A percentile compares a stretch with the other conserved stretches of the same genome.
These are phyloP conservation scores for Eimeria tenella DNA, from an alignment of 169 alveolate genomes.

Conservation along the genomic window DNA sequence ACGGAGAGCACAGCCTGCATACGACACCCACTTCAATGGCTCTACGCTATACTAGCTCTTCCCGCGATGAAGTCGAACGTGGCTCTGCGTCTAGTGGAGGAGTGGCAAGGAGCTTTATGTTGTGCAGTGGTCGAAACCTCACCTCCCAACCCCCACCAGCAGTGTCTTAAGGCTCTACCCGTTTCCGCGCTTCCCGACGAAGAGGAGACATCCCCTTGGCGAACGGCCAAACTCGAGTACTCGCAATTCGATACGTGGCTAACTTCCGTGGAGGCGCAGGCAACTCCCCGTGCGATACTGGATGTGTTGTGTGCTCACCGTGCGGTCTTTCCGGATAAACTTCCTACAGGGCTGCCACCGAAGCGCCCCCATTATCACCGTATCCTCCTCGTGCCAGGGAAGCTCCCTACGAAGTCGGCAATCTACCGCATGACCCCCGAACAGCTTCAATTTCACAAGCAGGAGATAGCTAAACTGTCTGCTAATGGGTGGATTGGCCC, in stretches of 20 bases:
- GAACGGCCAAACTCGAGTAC: slow-evolving; percentile 6
- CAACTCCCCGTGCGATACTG: neutral
- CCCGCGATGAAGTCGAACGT: too few species aligned
- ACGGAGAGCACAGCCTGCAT: too few species aligned
- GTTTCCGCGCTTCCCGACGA: too few species aligned
- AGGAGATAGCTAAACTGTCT: slow-evolving; percentile 6
- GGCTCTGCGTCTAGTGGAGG: too few species aligned
- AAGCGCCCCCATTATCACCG: slow-evolving; percentile 19
- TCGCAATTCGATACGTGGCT: neutral
- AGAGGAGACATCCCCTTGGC: slow-evolving; percentile 3
- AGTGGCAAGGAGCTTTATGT: too few species aligned
- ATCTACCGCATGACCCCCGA: slow-evolving; percentile 9
- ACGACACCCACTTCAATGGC: too few species aligned
- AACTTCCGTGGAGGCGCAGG: neutral
- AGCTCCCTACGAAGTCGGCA: slow-evolving; percentile 3
- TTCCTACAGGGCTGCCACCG: slow-evolving; percentile 9
- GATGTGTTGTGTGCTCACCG: too few species aligned
- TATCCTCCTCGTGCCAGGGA: neutral
- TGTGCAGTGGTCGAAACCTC: too few species aligned
- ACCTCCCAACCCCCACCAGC: too few species aligned
- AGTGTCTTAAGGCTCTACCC: too few species aligned
- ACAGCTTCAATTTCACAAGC: neutral
- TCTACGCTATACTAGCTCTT: too few species aligned
- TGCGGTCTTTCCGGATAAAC: neutral
- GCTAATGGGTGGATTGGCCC: too few species aligned